Conservation (phyloP, 768 basidiomycete species). For the Galerina sulciceps region DNA sequence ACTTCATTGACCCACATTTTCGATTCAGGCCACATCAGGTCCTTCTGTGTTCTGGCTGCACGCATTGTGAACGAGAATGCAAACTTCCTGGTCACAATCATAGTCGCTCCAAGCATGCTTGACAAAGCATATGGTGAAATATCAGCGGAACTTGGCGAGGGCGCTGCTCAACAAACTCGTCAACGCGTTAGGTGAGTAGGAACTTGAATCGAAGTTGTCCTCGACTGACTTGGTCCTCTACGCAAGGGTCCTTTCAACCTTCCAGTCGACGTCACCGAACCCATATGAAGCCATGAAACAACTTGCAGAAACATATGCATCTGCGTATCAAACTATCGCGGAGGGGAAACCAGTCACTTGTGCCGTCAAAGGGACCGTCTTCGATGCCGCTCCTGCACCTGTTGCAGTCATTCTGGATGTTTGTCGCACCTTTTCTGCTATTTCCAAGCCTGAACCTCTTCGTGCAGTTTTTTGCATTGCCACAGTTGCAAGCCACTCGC, state of each 20-base stretch:
- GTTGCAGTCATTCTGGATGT: background rate
- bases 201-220: background rate
- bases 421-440: background rate
- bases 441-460: background rate
- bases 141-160: background rate
- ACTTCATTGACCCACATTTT: background rate
- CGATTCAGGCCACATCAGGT: conserved; percentile 1
- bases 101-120: background rate
- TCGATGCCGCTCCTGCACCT: background rate
- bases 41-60: conserved; percentile 7
- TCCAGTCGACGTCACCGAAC: background rate
- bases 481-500: background rate
- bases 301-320: background rate
- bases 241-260: background rate
- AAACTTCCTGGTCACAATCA: background rate
- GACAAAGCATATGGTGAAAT: conserved; percentile 3
- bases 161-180: background rate
- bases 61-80: conserved; percentile 4
- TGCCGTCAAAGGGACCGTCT: background rate
- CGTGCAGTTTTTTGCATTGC: conserved; percentile 3
- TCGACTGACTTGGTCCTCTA: background rate
- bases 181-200: background rate
- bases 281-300: background rate
- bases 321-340: background rate
- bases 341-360: background rate